phyloP scores from a whole-genome alignment of 2,329 filamentous ascomycete species.

The Neophaeococcomyces aloes region DNA sequence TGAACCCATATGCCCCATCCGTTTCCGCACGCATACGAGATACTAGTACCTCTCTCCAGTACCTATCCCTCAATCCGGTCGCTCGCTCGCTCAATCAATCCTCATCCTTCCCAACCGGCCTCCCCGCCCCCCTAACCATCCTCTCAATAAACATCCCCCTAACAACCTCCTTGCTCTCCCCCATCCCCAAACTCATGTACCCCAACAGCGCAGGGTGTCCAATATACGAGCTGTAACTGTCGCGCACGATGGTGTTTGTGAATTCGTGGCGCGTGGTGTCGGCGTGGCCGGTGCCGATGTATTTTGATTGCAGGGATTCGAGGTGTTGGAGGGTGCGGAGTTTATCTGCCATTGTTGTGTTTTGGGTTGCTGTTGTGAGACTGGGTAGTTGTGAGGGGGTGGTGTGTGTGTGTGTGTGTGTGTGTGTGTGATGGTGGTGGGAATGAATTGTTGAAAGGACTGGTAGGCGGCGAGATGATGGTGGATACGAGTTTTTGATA shows the following conservation, averaged over 20 bases:
- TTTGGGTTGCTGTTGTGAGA: no score
- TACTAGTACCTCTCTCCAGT: no score
- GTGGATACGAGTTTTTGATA: no score
- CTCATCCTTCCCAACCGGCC: slow-evolving; percentile 44
- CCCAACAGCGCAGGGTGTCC: slow-evolving; percentile 80
- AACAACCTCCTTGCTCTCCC: slow-evolving; percentile 71
- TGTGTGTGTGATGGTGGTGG: no score
- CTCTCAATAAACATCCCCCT: slow-evolving; percentile 68
- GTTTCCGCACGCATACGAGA: no score
- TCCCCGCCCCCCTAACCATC: slow-evolving; percentile 56
- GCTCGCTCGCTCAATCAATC: no score
- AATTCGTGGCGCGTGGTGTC: slow-evolving; percentile 98
- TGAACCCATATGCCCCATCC: no score
- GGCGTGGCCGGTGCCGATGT: slow-evolving; percentile 88
- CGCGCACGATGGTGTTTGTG: slow-evolving; percentile 88
- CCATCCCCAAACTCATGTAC: slow-evolving; percentile 83
- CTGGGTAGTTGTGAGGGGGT: no score
- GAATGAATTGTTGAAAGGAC: no score
- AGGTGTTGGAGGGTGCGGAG: slow-evolving; percentile 95
- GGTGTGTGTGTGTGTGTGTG: no score
- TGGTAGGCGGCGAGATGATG: no score
- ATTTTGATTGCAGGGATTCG: slow-evolving; percentile 89
- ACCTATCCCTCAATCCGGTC: no score
- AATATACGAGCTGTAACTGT: slow-evolving; percentile 79
- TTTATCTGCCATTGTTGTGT: slow-evolving; percentile 78